Evolutionary conservation across 2,329 filamentous ascomycete species (phyloP).

Genomic region (Stachybotrys chartarum): DNA sequence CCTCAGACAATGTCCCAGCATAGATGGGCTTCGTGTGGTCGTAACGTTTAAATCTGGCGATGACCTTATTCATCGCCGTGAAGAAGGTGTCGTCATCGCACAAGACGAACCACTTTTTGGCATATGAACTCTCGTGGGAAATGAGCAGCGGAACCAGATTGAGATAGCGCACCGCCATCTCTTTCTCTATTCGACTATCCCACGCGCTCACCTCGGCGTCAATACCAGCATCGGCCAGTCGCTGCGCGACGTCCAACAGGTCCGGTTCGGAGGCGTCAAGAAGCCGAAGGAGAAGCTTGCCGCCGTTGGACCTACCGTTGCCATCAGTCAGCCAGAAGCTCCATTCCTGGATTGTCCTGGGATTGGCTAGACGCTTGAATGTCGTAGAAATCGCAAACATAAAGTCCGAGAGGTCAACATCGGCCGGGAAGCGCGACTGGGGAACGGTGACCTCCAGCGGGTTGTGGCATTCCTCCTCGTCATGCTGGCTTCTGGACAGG

Average conservation of each 20-base stretch:
- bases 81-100: conserved; percentile 61
- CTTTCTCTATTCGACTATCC: conserved; percentile 27
- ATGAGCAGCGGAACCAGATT: conserved; percentile 39
- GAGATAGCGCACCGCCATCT: conserved; percentile 44
- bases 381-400: conserved; percentile 45
- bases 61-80: conserved; percentile 43
- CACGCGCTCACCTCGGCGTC: conserved; percentile 41
- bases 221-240: conserved; percentile 32
- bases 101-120: conserved; percentile 45
- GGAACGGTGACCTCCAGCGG: conserved; percentile 33
- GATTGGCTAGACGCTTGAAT: conserved; percentile 36
- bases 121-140: conserved; percentile 31
- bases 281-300: conserved; percentile 37
- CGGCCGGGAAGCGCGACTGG: conserved; percentile 30
- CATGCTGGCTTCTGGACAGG: conserved; percentile 24
- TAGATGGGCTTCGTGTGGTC: conserved; percentile 44
- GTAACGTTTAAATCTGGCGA: conserved; percentile 36
- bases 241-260: conserved; percentile 29
- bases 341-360: conserved; percentile 40
- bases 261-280: conserved; percentile 37
- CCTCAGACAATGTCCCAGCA: conserved; percentile 51
- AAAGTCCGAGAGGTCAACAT: conserved; percentile 28
- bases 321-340: conserved; percentile 44
- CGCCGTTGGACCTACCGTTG: conserved; percentile 39
- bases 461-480: conserved; percentile 15